Evolutionary conservation across 352 stramenopile genomes (phyloP).

Genomic region (Phytophthora pistaciae): DNA sequence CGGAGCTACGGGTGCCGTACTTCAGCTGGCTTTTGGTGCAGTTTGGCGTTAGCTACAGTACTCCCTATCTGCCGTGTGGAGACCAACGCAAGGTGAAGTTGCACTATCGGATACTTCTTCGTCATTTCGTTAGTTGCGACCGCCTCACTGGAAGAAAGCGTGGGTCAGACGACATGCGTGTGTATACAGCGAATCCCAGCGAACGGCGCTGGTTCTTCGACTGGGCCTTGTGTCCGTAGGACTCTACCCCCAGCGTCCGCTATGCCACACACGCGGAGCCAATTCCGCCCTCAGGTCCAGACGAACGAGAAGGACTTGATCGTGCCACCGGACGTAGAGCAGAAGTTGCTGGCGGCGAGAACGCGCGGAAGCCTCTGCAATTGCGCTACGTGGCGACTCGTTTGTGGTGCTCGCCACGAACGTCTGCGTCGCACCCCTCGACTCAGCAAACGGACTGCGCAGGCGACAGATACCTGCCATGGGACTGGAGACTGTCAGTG

Average conservation of each 20-base stretch:
- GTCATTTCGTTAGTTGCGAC: constrained; percentile 8
- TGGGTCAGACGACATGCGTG: neutral
- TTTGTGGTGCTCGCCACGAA: constrained; percentile 2
- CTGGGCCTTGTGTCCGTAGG: neutral
- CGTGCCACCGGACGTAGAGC: neutral
- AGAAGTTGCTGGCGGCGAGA: neutral
- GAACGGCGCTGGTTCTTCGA: neutral
- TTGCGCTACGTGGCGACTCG: neutral
- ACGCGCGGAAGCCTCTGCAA: neutral
- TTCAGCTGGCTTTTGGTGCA: constrained; percentile 1
- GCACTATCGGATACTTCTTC: neutral
- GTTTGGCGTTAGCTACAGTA: neutral
- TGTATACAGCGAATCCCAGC: neutral
- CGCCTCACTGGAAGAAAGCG: neutral
- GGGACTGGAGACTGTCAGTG: constrained; percentile 16
- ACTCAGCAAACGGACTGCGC: neutral
- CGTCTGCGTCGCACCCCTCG: neutral
- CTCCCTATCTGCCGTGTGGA: neutral
- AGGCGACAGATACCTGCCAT: neutral
- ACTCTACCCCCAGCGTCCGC: neutral
- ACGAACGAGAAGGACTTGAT: constrained; percentile 5
- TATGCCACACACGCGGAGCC: neutral
- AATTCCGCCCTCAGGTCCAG: neutral
- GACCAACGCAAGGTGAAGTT: neutral
- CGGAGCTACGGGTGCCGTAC: neutral